Percentiles rank a stretch among this genome's conserved stretches.
These are phyloP conservation scores for Suillus hirtellus DNA, from an alignment of 768 basidiomycete species.

Conservation along the genomic window DNA sequence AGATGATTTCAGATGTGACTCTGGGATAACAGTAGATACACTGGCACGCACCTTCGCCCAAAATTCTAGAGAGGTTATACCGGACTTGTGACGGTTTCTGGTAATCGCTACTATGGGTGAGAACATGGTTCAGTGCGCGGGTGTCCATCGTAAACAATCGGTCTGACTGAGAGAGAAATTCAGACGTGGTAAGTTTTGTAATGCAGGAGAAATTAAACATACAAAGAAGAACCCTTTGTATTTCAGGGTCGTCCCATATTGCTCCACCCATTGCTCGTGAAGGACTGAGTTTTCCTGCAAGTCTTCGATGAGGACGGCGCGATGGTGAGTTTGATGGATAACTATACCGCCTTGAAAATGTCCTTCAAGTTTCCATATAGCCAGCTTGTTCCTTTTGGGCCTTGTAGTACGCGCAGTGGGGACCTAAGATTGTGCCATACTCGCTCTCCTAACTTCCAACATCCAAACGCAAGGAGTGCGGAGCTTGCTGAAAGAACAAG, in stretches of 20 bases:
- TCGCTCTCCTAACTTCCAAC: conserved; percentile 32
- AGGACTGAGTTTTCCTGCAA: conserved; percentile 30
- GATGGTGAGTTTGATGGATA: conserved; percentile 2
- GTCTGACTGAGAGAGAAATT: conserved; percentile 22
- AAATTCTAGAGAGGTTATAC: conserved; percentile 38
- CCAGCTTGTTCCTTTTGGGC: conserved; percentile 45
- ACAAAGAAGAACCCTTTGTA: conserved; percentile 49
- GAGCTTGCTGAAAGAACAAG: conserved; percentile 7
- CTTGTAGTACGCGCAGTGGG: conserved; percentile 49
- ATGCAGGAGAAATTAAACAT: conserved; percentile 16
- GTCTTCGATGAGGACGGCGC: background rate
- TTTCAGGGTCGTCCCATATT: conserved; percentile 48
- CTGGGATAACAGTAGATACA: background rate
- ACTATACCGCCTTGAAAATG: conserved; percentile 41
- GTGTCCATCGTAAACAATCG: conserved; percentile 61
- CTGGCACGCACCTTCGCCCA: conserved; percentile 38
- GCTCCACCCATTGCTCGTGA: conserved; percentile 45
- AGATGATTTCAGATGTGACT: background rate
- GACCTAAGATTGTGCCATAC: conserved; percentile 39
- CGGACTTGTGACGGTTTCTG: conserved; percentile 51
- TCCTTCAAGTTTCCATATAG: conserved; percentile 51
- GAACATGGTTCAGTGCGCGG: conserved; percentile 62
- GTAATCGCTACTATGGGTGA: conserved; percentile 56
- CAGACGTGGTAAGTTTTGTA: background rate
- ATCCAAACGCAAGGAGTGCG: conserved; percentile 28